Percentiles rank a stretch among this genome's conserved stretches.
Conservation (phyloP, 176 grass and related monocot genomes). For the Echinochloa phyllopogon region DNA sequence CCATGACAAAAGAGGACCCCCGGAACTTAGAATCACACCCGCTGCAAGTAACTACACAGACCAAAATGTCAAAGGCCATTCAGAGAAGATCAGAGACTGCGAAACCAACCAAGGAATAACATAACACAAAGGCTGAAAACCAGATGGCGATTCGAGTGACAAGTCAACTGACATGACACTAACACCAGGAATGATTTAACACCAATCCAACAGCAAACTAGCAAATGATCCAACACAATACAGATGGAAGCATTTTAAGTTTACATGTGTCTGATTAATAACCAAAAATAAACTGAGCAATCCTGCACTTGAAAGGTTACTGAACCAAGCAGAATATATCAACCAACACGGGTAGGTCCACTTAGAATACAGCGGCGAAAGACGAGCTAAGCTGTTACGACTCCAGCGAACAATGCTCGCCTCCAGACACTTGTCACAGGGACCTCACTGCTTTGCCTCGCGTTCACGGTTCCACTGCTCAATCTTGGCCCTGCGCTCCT, state of each 20-base stretch:
- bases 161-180: background rate
- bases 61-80: background rate
- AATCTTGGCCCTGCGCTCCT: constrained; percentile 64
- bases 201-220: background rate
- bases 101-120: background rate
- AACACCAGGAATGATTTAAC: background rate
- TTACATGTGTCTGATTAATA: constrained; percentile 17
- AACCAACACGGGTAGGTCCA: background rate
- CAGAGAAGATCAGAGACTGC: background rate
- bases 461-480: constrained; percentile 69
- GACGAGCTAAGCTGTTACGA: background rate
- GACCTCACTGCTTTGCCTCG: constrained; percentile 47
- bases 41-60: background rate
- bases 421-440: background rate
- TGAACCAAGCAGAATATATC: background rate
- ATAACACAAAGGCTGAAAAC: background rate
- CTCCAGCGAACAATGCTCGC: background rate
- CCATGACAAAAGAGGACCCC: no score
- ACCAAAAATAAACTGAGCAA: constrained; percentile 4
- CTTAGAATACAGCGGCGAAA: constrained; percentile 6
- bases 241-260: constrained; percentile 3
- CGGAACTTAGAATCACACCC: background rate
- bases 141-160: background rate
- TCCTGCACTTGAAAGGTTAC: constrained; percentile 14
- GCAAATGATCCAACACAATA: background rate